Conservation (phyloP, 495 filamentous ascomycete species). For the Cryomyces antarcticus region DNA sequence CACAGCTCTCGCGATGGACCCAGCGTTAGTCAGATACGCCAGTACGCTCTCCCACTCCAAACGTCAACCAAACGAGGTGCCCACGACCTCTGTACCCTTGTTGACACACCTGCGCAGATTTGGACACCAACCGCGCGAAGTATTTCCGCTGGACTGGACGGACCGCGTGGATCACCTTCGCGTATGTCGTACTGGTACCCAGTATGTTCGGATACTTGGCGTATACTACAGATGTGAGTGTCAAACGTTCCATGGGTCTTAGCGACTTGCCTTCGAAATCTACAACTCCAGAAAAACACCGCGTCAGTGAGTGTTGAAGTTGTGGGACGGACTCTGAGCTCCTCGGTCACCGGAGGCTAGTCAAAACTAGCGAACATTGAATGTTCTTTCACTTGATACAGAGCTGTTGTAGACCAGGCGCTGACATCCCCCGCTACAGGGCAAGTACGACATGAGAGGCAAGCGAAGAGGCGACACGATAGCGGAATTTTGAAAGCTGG, state of each 20-base stretch:
- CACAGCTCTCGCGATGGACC: conserved; percentile 18
- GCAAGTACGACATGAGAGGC: conserved; percentile 65
- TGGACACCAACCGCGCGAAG: conserved; percentile 70
- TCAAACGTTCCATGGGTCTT: not conserved
- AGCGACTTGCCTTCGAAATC: too few species aligned
- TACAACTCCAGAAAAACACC: not conserved
- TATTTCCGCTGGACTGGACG: conserved; percentile 85
- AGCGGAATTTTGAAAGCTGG: conserved; percentile 29
- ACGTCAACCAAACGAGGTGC: not conserved
- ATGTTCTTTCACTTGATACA: too few species aligned
- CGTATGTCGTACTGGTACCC: conserved; percentile 55
- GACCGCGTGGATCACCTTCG: conserved; percentile 57
- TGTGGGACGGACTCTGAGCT: not conserved
- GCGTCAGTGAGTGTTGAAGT: not conserved
- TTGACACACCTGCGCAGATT: conserved; percentile 30
- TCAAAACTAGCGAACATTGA: too few species aligned
- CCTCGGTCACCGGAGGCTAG: not conserved
- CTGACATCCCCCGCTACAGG: conserved; percentile 27
- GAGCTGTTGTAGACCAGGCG: too few species aligned
- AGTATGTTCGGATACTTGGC: conserved; percentile 43
- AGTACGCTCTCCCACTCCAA: conserved; percentile 14
- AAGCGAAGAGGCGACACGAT: conserved; percentile 73
- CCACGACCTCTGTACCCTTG: not conserved
- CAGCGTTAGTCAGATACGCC: conserved; percentile 21
- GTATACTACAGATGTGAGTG: conserved; percentile 64